These are phyloP conservation scores for Comarum palustre DNA, from an alignment of 306 rosid genomes.

Conservation along the genomic window DNA sequence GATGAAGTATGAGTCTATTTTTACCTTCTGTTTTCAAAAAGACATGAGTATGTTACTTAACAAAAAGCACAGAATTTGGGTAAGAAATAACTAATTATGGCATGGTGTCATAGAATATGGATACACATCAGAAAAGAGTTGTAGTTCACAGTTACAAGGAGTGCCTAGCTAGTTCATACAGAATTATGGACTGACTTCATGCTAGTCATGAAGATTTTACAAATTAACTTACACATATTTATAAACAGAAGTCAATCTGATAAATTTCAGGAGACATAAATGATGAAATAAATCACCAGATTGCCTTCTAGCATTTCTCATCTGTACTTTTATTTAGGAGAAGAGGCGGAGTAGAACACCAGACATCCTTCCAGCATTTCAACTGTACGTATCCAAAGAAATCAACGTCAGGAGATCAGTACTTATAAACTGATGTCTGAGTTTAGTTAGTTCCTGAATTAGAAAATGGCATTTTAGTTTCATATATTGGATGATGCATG, in stretches of 20 bases:
- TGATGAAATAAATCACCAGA: not conserved
- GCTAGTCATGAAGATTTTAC: not conserved
- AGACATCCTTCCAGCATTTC: constrained; percentile 8
- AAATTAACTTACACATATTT: constrained; percentile 12
- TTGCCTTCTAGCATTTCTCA: constrained; percentile 8
- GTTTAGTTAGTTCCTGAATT: not conserved
- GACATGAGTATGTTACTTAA: not conserved
- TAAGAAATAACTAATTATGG: not conserved
- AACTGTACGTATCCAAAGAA: constrained; percentile 24
- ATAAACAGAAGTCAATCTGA: not conserved
- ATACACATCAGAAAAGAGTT: not conserved
- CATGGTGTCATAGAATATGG: not conserved
- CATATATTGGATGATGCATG: no score
- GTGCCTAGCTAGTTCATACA: constrained; percentile 6
- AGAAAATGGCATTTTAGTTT: not conserved
- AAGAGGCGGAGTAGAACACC: not conserved
- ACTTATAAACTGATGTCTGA: not conserved
- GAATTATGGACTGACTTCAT: constrained; percentile 3
- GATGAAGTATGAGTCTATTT: not conserved
- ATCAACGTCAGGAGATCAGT: not conserved
- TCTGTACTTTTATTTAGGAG: constrained; percentile 2
- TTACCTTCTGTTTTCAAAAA: not conserved
- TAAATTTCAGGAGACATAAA: not conserved
- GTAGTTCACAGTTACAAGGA: constrained; percentile 8
- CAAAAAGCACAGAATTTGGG: not conserved